Evolutionary conservation across 305 asterid species (phyloP).

Genomic region (Fraxinus baroniana): DNA sequence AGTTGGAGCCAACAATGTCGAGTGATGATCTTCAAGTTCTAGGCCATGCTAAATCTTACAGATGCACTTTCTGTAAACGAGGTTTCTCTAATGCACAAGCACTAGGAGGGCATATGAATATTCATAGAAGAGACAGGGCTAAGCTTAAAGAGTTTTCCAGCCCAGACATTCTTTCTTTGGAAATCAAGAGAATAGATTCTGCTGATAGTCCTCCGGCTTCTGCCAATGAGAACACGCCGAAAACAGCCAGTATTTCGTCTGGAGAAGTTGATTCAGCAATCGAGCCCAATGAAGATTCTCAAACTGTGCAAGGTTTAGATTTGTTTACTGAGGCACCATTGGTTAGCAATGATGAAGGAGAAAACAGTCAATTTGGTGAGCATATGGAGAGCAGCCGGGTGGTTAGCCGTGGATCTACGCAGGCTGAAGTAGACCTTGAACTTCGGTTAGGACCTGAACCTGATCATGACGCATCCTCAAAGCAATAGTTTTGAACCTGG

Average conservation of each 20-base stretch:
- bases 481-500: background rate
- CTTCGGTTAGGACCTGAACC: slow-evolving; percentile 50
- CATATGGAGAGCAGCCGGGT: slow-evolving; percentile 6
- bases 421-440: slow-evolving; percentile 40
- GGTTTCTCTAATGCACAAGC: slow-evolving; percentile 82
- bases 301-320: background rate
- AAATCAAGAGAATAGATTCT: slow-evolving; percentile 8
- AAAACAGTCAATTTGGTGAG: background rate
- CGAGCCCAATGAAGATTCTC: slow-evolving; percentile 5
- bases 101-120: slow-evolving; percentile 79
- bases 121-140: slow-evolving; percentile 71
- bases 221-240: background rate
- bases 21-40: slow-evolving; percentile 9
- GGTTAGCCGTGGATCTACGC: background rate
- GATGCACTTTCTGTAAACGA: slow-evolving; percentile 59
- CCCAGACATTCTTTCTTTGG: slow-evolving; percentile 5
- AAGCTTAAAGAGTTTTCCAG: slow-evolving; percentile 45
- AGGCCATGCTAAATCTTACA: slow-evolving; percentile 34
- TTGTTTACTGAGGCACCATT: slow-evolving; percentile 11
- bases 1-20: slow-evolving; percentile 29
- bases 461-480: slow-evolving; percentile 22
- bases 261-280: background rate
- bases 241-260: background rate
- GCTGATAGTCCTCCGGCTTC: slow-evolving; percentile 11
- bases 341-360: background rate